These are phyloP conservation scores for Herpetomonas tarakana DNA, from an alignment of 208 protist species.

Conservation along the genomic window DNA sequence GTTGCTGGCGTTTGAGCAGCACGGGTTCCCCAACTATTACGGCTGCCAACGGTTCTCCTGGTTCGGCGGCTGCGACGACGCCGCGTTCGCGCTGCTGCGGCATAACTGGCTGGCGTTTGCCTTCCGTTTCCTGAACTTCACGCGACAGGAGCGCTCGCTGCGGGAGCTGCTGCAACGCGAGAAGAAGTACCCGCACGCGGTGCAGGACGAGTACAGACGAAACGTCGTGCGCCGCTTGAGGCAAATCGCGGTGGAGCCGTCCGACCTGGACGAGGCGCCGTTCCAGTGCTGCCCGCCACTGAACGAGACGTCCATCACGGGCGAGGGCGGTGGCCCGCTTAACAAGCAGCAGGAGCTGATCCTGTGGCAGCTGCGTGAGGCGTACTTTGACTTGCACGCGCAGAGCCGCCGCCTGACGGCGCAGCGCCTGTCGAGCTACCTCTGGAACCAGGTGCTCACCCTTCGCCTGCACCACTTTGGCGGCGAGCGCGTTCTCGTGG, in stretches of 20 bases:
- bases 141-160: constrained; percentile 39
- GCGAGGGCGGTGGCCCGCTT: constrained; percentile 25
- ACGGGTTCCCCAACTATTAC: constrained; percentile 89
- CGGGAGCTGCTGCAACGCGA: constrained; percentile 81
- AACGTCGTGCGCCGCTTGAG: constrained; percentile 73
- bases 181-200: constrained; percentile 73
- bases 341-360: constrained; percentile 56
- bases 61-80: constrained; percentile 76
- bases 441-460: constrained; percentile 86
- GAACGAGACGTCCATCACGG: constrained; percentile 26
- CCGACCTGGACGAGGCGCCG: constrained; percentile 65
- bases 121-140: constrained; percentile 86
- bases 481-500: constrained; percentile 39
- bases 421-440: constrained; percentile 75
- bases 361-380: constrained; percentile 58
- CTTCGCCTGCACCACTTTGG: constrained; percentile 71
- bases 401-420: constrained; percentile 65
- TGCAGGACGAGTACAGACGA: constrained; percentile 81
- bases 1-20: constrained; percentile 36
- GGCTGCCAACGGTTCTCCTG: constrained; percentile 88
- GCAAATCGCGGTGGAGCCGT: constrained; percentile 54
- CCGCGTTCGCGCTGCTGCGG: constrained; percentile 72
- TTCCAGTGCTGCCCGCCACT: constrained; percentile 65
- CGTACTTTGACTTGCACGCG: constrained; percentile 68
- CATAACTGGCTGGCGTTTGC: constrained; percentile 87